phyloP scores from a whole-genome alignment of 768 basidiomycete genomes.

The Tulasnella sp. region DNA sequence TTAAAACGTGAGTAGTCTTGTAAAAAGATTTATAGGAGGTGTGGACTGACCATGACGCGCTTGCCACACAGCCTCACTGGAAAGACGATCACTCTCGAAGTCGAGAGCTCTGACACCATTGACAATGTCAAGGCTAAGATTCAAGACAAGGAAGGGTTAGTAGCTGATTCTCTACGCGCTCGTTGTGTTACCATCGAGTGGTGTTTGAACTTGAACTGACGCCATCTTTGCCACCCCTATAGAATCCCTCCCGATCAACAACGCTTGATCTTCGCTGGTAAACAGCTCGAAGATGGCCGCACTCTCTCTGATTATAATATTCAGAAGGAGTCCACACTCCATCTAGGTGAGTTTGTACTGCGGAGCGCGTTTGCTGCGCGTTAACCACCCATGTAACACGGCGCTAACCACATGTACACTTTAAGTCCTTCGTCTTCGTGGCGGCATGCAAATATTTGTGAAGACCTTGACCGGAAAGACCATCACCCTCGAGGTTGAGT shows the following conservation, averaged over 20 bases:
- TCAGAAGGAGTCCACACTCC: slow-evolving; percentile 98
- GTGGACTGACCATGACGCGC: not conserved
- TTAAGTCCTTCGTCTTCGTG: slow-evolving; percentile 33
- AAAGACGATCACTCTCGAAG: slow-evolving; percentile 34
- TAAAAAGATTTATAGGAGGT: not conserved
- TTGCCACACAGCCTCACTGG: slow-evolving; percentile 29
- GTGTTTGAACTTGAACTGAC: too few species aligned
- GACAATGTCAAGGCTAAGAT: slow-evolving; percentile 93
- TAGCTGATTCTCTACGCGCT: slow-evolving; percentile 30
- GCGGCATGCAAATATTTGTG: slow-evolving; percentile 52
- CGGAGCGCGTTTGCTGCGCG: too few species aligned
- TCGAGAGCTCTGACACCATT: slow-evolving; percentile 29
- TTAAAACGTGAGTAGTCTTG: slow-evolving; percentile 27
- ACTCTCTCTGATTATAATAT: slow-evolving; percentile 94
- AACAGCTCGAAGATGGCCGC: slow-evolving; percentile 98
- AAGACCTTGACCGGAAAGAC: slow-evolving; percentile 20
- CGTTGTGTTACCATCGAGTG: slow-evolving; percentile 33
- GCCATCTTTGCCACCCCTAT: slow-evolving; percentile 1
- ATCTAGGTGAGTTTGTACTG: too few species aligned
- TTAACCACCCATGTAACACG: too few species aligned
- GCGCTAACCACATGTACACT: too few species aligned
- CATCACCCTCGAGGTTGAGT: slow-evolving; percentile 43
- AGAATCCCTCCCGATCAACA: slow-evolving; percentile 92
- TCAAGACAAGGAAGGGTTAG: slow-evolving; percentile 91
- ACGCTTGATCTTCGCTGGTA: slow-evolving; percentile 96